Percentiles rank a stretch among this genome's conserved stretches.
phyloP scores from a whole-genome alignment of 2,329 filamentous ascomycete genomes.

The Apiospora malaysiana region DNA sequence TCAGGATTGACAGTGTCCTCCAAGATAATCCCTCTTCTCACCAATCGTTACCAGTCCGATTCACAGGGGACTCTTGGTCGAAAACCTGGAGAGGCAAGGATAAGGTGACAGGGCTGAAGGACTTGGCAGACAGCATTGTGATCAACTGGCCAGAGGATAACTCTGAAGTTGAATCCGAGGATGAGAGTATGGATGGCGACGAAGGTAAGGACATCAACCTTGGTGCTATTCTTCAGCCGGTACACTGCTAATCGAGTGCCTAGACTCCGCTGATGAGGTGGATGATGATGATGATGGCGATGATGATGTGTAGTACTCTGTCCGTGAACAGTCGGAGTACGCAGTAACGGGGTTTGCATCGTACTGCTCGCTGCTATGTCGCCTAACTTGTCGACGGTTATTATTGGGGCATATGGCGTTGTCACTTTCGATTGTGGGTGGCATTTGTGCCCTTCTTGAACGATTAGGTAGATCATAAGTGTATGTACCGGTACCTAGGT shows the following conservation, averaged over 20 bases:
- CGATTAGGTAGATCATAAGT: neutral
- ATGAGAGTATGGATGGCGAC: conserved; percentile 27
- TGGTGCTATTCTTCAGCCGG: neutral
- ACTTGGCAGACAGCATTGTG: conserved; percentile 31
- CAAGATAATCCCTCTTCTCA: conserved; percentile 29
- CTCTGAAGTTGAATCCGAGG: conserved; percentile 28
- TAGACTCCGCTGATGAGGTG: neutral
- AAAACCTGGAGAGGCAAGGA: conserved; percentile 39
- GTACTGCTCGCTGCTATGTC: neutral
- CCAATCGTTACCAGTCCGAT: neutral
- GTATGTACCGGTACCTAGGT: neutral
- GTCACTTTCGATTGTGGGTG: neutral
- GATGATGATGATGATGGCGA: neutral
- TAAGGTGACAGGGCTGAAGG: conserved; percentile 43
- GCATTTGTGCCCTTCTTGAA: neutral
- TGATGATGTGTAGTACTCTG: neutral
- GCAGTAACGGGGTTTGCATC: neutral
- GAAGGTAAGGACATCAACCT: conserved; percentile 20
- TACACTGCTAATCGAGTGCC: neutral
- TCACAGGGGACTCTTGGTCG: neutral
- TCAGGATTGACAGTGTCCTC: conserved; percentile 36
- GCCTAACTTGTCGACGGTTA: neutral
- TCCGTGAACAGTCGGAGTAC: neutral
- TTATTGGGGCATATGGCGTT: no score
- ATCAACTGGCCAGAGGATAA: conserved; percentile 28